Evolutionary conservation across 352 stramenopile species (phyloP).

Genomic region (Labyrinthula sp.): DNA sequence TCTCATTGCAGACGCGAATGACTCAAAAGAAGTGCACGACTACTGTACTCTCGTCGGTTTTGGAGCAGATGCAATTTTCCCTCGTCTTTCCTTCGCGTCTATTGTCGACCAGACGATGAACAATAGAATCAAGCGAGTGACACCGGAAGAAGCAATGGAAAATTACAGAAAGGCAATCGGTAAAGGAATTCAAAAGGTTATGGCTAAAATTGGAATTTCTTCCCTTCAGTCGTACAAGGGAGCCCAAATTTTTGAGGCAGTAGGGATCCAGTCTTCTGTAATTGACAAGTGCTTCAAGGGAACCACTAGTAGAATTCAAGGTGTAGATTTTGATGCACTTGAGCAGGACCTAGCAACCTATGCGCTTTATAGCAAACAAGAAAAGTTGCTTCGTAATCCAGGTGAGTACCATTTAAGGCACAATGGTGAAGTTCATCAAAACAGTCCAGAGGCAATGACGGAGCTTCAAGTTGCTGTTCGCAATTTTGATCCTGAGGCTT

Average conservation of each 20-base stretch:
- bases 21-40: constrained; percentile 85
- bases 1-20: constrained; percentile 73
- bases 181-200: constrained; percentile 62
- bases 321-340: constrained; percentile 74
- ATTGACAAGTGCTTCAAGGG: constrained; percentile 57
- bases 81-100: constrained; percentile 78
- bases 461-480: constrained; percentile 54
- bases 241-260: constrained; percentile 60
- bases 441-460: constrained; percentile 77
- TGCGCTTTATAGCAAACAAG: constrained; percentile 9
- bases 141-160: constrained; percentile 48
- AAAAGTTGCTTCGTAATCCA: constrained; percentile 68
- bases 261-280: constrained; percentile 55
- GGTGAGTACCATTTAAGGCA: constrained; percentile 82
- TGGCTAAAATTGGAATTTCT: constrained; percentile 69
- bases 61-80: constrained; percentile 75
- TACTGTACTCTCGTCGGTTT: constrained; percentile 74
- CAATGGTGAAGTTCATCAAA: constrained; percentile 77
- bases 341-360: constrained; percentile 75
- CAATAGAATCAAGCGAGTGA: constrained; percentile 31
- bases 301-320: constrained; percentile 53
- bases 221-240: constrained; percentile 65
- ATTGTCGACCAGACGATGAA: constrained; percentile 49
- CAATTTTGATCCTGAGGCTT: constrained; percentile 19
- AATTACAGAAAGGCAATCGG: constrained; percentile 57